Base-by-base conservation (phyloP, 345 rosid genomes). In the Capsella bursapastoris region DNA sequence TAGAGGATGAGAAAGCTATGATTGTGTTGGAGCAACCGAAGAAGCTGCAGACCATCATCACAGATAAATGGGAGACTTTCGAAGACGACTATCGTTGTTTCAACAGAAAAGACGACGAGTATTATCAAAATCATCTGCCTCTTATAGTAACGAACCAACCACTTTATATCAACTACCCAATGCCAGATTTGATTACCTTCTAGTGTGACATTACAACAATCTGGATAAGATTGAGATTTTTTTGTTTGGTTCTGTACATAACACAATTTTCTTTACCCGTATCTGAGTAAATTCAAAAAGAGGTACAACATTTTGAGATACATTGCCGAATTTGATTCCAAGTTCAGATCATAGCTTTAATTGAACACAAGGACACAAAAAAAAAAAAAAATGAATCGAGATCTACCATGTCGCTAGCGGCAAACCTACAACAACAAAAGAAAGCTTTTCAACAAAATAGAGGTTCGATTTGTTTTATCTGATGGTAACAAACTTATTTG, bases 401-500 rank as follows among this genome's bases (percentile, higher is more conserved):
- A 66, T 34, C 66, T 66, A 57, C 48, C 27, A 27, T 38, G 11
- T 22, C 25, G 25, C 25, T 29, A 16, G 40, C n/a, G 41, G 25
- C 55, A 64, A n/a, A 32, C 8, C 68, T 27, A 32, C n/a, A 1
- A 38, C 5, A 44, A 35, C 64, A 18, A 59, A 32, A 41, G 40
- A 38, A 38, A 13, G 1, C 2, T 4, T 47, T 48, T 65, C 6
- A 16, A 66, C 59, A 53, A 32, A 29, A 8, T 35, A 9, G 6
- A n/a, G 49, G 7, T 34, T 73, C 6, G 41, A 4, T 16, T 58
- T 31, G 13, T 31, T 58, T 58, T 86, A 91, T 83, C 94, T 93
- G 89, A 91, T 93, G 13, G 97, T 93, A 80, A 93, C 94, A 47
- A 91, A 91, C 89, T 91, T 93, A 81, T 91, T 91, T 77, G 98